Conservation (phyloP, 495 filamentous ascomycete genomes). For the Cladorrhinum samala region DNA sequence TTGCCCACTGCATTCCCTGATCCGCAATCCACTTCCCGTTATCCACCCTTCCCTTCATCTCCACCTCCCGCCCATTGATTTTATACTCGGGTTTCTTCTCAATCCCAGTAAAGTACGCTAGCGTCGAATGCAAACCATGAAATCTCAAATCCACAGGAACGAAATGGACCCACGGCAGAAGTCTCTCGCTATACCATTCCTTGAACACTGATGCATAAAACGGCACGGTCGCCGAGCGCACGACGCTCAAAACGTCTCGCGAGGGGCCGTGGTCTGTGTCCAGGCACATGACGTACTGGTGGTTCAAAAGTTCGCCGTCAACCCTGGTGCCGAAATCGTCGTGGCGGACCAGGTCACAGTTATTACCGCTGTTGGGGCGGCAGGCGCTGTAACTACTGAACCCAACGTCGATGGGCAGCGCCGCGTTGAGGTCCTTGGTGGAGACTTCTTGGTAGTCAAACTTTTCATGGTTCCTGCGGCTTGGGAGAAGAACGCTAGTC, state of each 20-base stretch:
- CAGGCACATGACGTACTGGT: constrained; percentile 56
- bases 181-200: constrained; percentile 67
- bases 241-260: constrained; percentile 54
- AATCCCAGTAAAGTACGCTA: constrained; percentile 55
- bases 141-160: constrained; percentile 66
- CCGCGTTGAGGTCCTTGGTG: constrained; percentile 27
- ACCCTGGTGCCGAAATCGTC: constrained; percentile 51
- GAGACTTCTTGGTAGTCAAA: constrained; percentile 31
- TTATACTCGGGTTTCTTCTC: constrained; percentile 26
- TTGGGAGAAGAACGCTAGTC: constrained; percentile 36
- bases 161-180: constrained; percentile 72
- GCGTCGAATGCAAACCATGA: constrained; percentile 57
- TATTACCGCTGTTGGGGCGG: constrained; percentile 16
- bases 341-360: constrained; percentile 44
- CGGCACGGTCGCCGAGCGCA: constrained; percentile 58
- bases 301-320: constrained; percentile 19
- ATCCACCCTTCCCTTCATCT: constrained; percentile 22
- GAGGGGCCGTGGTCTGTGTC: constrained; percentile 68
- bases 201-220: constrained; percentile 62
- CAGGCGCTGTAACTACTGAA: constrained; percentile 48
- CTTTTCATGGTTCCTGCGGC: constrained; percentile 16
- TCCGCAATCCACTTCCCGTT: constrained; percentile 58
- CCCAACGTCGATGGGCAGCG: constrained; percentile 37
- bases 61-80: constrained; percentile 43
- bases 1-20: constrained; percentile 59